Evolutionary conservation across 768 basidiomycete species (phyloP), one percentile per base, ranked within the genome.

Genomic region (Tylopilus balloui): DNA sequence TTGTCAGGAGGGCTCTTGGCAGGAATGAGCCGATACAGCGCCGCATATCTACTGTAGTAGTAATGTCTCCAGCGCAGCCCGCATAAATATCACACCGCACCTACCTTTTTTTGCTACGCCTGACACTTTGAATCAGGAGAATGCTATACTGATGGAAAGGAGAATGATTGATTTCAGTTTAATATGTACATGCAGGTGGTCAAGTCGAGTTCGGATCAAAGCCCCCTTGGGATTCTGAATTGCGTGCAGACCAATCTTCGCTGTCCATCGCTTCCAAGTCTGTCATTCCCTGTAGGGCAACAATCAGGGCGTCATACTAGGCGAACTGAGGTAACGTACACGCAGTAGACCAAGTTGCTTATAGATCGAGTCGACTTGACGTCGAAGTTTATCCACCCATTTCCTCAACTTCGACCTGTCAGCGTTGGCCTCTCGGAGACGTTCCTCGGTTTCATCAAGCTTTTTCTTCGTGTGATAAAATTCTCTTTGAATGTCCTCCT

Each of bases 391-490:
- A 15, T 50, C 19, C 15, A 38, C 59, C 57, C 43, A 48, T 42
- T 17, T 40, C n/a, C 20, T 49, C 45, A 56, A 40, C 24, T 24
- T 56, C 44, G 11, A n/a, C 24, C 23, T 56, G 28, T 62, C 57
- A 19, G 34, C 43, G 9, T 56, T 51, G 14, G 52, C 50, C 42
- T 64, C 59, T 21, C 31, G 48, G 4, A 63, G 54, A 20, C 31
- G 34, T 34, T 39, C 28, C 44, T 56, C 60, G 6, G 59, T 59
- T 32, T 59, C 54, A 8, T 56, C 47, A n/a, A 59, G 62, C 24
- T 48, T 47, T 35, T 12, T 56, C 52, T 48, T 46, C 9, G 60
- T 37, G 20, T 44, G 6, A 31, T 59, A 42, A 6, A 52, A 52
- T 17, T 59, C 31, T 24, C 15, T 62, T 47, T 59, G 45, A 14